Conservation (phyloP, 2,329 filamentous ascomycete species). For the Colletotrichum sojae region DNA sequence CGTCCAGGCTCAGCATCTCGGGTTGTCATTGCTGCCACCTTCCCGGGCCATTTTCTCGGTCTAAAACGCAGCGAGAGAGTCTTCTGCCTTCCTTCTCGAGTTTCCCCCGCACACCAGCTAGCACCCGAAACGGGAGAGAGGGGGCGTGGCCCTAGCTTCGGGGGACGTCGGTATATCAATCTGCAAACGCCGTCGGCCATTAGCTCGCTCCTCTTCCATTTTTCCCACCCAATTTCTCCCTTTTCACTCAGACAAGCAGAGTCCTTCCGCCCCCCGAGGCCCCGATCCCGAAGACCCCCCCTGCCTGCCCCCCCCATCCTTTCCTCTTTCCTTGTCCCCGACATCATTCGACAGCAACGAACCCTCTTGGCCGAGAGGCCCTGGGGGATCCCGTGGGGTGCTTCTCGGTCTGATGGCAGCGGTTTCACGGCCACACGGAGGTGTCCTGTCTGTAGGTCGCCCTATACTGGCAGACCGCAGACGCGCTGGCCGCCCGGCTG, state of each 20-base stretch:
- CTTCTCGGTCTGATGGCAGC: constrained; percentile 41
- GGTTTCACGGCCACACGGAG: constrained; percentile 41
- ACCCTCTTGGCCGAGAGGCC: constrained; percentile 40
- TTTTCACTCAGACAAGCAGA: not conserved
- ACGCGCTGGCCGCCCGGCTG: too few relatives aligned
- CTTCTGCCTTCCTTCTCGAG: not conserved
- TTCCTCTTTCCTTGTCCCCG: constrained; percentile 34
- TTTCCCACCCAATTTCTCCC: constrained; percentile 7
- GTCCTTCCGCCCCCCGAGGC: constrained; percentile 5
- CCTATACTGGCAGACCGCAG: too few relatives aligned
- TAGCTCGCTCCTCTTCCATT: not conserved
- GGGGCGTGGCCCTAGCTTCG: constrained; percentile 20
- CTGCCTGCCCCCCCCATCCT: not conserved
- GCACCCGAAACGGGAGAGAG: not conserved
- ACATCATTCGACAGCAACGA: constrained; percentile 40
- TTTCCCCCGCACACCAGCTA: constrained; percentile 30
- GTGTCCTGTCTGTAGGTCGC: constrained; percentile 8
- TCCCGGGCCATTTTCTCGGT: constrained; percentile 18
- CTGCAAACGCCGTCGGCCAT: constrained; percentile 28
- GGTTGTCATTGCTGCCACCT: constrained; percentile 32
- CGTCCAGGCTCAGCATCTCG: constrained; percentile 7
- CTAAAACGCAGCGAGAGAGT: constrained; percentile 24
- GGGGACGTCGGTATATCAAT: constrained; percentile 33
- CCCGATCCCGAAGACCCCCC: constrained; percentile 28
- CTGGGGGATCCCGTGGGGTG: constrained; percentile 12